Base-by-base conservation (phyloP, 2,329 filamentous ascomycete species). In the Dothistroma septosporum region DNA sequence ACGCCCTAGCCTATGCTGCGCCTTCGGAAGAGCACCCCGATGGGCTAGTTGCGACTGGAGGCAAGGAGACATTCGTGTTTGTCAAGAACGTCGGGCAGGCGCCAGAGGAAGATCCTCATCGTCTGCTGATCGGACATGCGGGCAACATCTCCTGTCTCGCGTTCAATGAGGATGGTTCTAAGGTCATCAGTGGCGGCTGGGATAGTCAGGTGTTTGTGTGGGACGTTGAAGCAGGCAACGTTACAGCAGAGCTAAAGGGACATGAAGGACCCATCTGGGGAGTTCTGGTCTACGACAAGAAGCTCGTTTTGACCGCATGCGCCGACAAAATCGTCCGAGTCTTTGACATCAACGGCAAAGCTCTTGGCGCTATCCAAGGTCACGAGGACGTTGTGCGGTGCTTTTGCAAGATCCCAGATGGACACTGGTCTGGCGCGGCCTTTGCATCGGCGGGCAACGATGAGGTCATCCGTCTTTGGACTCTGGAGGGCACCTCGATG, bases 361-460 rank as follows among this genome's bases (percentile, higher is more conserved):
- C 92, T 9, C 75, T 87, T 49, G 82, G 83, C 52, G 83, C 83
- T 1, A 83, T 89, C 61, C 81, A 87, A 67, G 86, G 88, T 57
- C 91, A 90, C 50, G 85, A 87, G 28, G 91, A 96, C 68, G 88
- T 95, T 37, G 89, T 97, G 56, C 87, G 94, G 62, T 92, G 92
- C n/a, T 81, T 99, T 10, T 93, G 90, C 76, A 87, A 86, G 68
- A 79, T 97, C n/a, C 88, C 91, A 0, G 74, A 80, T 24, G 85
- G 85, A 28, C 90, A 96, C 72, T 82, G 88, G 16, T 92, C 88
- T 22, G 90, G 90, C 12, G 93, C 92, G 19, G 88, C 96, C n/a
- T 92, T 99, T 73, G 94, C 92, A 50, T 96, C 92, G 48, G 92
- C 94, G 16, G 91, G 91, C 68, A 99, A 97, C 71, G 94, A 99